phyloP scores from a whole-genome alignment of 106 monocot species.

The Dendrobium officinale region DNA sequence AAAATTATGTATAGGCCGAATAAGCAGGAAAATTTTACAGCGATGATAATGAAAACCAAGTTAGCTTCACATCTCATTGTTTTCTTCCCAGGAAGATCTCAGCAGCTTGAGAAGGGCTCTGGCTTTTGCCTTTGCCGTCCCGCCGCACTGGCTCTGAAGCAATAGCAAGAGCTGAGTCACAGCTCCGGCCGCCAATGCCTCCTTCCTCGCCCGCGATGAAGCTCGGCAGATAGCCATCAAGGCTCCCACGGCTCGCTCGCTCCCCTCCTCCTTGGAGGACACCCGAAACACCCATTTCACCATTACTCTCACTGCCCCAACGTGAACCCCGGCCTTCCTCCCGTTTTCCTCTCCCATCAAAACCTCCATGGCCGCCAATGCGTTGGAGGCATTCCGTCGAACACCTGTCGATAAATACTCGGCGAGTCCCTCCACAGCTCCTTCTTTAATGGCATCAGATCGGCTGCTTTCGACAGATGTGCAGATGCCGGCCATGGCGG shows the following conservation, averaged over 20 bases:
- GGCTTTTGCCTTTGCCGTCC: neutral
- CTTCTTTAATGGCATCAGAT: constrained; percentile 31
- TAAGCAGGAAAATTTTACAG: too few relatives aligned
- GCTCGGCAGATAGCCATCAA: constrained; percentile 32
- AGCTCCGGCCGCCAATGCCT: constrained; percentile 11
- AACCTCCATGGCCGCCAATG: constrained; percentile 50
- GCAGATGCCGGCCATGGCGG: constrained; percentile 51
- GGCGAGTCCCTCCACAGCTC: constrained; percentile 34
- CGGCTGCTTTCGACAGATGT: constrained; percentile 21
- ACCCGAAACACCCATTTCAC: constrained; percentile 63
- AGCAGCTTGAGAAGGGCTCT: constrained; percentile 7
- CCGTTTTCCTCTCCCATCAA: constrained; percentile 37
- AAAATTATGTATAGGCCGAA: too few relatives aligned
- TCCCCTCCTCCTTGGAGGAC: constrained; percentile 37
- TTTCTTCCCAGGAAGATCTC: neutral
- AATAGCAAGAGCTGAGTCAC: constrained; percentile 10
- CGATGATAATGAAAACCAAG: too few relatives aligned
- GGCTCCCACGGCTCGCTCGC: constrained; percentile 71
- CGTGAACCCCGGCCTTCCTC: constrained; percentile 20
- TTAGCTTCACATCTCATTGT: neutral
- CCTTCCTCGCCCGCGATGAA: constrained; percentile 23
- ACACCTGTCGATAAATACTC: constrained; percentile 18
- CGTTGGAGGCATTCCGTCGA: constrained; percentile 19
- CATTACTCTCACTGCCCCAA: constrained; percentile 23
- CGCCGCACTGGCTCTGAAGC: constrained; percentile 14